Evolutionary conservation across 176 grass and related monocot species (phyloP).

Genomic region (Otatea glauca): DNA sequence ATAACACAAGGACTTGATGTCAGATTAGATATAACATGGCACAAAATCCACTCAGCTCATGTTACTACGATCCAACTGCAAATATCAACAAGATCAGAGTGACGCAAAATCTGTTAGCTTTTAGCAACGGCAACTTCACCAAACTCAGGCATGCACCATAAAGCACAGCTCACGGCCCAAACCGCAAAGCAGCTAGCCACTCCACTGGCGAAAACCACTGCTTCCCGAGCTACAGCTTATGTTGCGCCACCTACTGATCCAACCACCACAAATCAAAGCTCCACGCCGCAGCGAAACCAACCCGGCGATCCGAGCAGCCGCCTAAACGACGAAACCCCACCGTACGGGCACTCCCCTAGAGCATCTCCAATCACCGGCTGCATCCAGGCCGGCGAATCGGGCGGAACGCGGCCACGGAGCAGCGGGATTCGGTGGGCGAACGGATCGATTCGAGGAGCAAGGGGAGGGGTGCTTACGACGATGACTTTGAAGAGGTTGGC

Average conservation of each 20-base stretch:
- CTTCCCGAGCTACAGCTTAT: not conserved
- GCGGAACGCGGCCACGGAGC: conserved; percentile 5
- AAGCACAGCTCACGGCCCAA: conserved; percentile 9
- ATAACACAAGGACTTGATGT: not conserved
- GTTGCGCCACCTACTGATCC: not conserved
- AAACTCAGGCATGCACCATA: not conserved
- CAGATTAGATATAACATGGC: conserved; percentile 25
- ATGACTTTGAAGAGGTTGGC: conserved; percentile 99
- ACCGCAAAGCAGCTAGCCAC: not conserved
- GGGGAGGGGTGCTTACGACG: conserved; percentile 71
- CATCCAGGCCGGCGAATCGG: conserved; percentile 25
- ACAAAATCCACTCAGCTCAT: not conserved
- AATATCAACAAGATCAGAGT: not conserved
- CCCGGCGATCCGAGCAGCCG: conserved; percentile 11
- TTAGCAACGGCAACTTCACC: conserved; percentile 21
- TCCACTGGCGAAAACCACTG: conserved; percentile 18
- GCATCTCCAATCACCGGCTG: conserved; percentile 11
- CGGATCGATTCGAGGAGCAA: conserved; percentile 44
- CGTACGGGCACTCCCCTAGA: not conserved
- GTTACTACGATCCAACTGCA: not conserved
- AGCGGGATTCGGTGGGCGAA: conserved; percentile 30
- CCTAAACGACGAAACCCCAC: conserved; percentile 16
- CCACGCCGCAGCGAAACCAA: not conserved
- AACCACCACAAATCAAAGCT: conserved; percentile 34
- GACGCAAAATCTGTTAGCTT: not conserved